Evolutionary conservation across 148 eudicot species (phyloP).

Genomic region (Camellia lanceoleosa): DNA sequence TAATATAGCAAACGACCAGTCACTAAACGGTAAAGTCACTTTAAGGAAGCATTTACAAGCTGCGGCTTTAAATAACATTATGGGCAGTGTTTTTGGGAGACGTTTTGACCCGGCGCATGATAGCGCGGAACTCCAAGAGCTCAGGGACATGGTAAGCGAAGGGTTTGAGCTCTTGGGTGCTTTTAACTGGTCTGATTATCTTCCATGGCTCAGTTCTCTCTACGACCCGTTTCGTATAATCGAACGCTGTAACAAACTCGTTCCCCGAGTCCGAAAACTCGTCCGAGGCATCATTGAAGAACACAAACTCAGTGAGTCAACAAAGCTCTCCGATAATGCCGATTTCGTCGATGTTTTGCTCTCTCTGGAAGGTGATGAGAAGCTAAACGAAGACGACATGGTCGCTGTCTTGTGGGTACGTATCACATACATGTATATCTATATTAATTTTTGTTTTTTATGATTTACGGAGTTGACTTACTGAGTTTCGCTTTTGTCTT

Average conservation of each 20-base stretch:
- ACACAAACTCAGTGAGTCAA: conserved; percentile 17
- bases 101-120: conserved; percentile 21
- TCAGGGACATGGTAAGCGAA: conserved; percentile 52
- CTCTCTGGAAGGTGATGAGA: conserved; percentile 43
- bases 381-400: conserved; percentile 31
- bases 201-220: conserved; percentile 50
- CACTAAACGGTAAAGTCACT: conserved; percentile 25
- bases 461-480: not conserved
- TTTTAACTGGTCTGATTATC: conserved; percentile 61
- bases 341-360: conserved; percentile 61
- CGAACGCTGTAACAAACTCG: conserved; percentile 37
- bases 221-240: conserved; percentile 41
- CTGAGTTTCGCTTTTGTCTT: not conserved
- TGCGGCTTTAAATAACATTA: conserved; percentile 50
- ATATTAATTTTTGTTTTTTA: not conserved
- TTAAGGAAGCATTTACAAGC: conserved; percentile 47
- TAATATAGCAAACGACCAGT: conserved; percentile 34
- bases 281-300: conserved; percentile 41
- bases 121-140: conserved; percentile 29
- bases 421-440: not conserved
- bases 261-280: conserved; percentile 43
- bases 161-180: conserved; percentile 70
- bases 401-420: conserved; percentile 38
- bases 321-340: conserved; percentile 1
- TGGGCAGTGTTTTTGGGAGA: conserved; percentile 58